Conservation (phyloP, 805 yeast genomes). For the Kodamaea fukazawae region DNA sequence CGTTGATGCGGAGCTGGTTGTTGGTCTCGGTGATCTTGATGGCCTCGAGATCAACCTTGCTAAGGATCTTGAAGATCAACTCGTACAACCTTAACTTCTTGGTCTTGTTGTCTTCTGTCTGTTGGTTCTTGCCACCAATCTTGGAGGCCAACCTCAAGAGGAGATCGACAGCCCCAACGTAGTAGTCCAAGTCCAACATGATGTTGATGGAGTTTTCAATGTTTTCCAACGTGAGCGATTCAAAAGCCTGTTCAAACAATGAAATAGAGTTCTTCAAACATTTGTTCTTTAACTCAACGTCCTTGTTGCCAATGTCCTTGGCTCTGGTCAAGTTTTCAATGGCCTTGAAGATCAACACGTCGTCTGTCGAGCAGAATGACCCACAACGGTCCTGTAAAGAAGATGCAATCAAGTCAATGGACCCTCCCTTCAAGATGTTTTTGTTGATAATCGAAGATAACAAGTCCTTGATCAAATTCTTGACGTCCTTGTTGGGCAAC, state of each 20-base stretch:
- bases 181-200: constrained; percentile 74
- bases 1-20: constrained; percentile 43
- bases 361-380: constrained; percentile 89
- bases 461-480: constrained; percentile 75
- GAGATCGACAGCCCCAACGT: constrained; percentile 82
- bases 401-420: constrained; percentile 85
- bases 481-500: constrained; percentile 61
- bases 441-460: constrained; percentile 86
- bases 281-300: constrained; percentile 62
- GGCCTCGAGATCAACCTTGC: constrained; percentile 66
- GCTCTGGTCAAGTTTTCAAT: constrained; percentile 89
- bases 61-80: constrained; percentile 70
- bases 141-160: constrained; percentile 73
- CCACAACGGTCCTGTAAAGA: constrained; percentile 91
- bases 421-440: constrained; percentile 86
- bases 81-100: constrained; percentile 73
- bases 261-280: constrained; percentile 73
- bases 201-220: constrained; percentile 77
- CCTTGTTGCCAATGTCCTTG: constrained; percentile 66
- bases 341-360: constrained; percentile 90
- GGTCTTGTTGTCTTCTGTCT: constrained; percentile 63
- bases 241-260: constrained; percentile 76
- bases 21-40: constrained; percentile 39
- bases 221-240: constrained; percentile 72
- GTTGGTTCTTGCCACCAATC: constrained; percentile 32